A percentile compares a stretch with the other conserved stretches of the same genome.
Conservation (phyloP, 2,329 filamentous ascomycete species). For the Pyricularia grisea region DNA sequence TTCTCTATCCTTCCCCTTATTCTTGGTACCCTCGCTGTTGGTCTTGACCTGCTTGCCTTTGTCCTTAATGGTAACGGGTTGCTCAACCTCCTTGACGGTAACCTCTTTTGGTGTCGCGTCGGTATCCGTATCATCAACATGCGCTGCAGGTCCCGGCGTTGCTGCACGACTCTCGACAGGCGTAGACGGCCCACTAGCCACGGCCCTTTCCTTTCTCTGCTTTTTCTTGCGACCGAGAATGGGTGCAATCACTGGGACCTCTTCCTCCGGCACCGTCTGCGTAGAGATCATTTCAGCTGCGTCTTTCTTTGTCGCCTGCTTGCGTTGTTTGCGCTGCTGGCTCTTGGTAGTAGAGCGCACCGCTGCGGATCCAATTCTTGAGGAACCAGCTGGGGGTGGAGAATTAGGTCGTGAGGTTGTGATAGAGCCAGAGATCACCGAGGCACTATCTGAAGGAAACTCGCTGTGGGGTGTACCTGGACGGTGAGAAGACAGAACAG, state of each 20-base stretch:
- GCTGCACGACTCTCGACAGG: slow-evolving; percentile 12
- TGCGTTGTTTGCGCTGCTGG: slow-evolving; percentile 67
- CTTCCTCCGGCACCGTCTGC: slow-evolving; percentile 36
- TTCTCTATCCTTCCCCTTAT: slow-evolving; percentile 4
- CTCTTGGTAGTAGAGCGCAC: slow-evolving; percentile 66
- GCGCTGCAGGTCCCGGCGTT: slow-evolving; percentile 9
- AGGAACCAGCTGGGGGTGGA: slow-evolving; percentile 41
- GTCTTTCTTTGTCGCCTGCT: slow-evolving; percentile 57
- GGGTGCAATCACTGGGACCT: slow-evolving; percentile 52
- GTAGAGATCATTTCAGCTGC: slow-evolving; percentile 36
- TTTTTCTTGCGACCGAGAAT: slow-evolving; percentile 78
- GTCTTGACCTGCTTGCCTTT: slow-evolving; percentile 3
- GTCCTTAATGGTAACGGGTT: background rate
- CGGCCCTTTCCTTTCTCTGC: slow-evolving; percentile 55
- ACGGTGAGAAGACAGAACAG: slow-evolving; percentile 22
- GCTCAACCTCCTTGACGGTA: background rate
- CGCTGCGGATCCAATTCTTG: slow-evolving; percentile 58
- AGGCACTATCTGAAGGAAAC: slow-evolving; percentile 66
- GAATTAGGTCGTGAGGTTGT: slow-evolving; percentile 62
- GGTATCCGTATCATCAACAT: background rate
- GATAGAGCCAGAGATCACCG: slow-evolving; percentile 61
- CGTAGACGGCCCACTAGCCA: slow-evolving; percentile 17
- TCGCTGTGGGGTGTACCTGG: slow-evolving; percentile 70
- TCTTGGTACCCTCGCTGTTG: background rate
- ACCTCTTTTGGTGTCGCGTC: background rate